Percentiles rank a stretch among this genome's conserved stretches.
These are phyloP conservation scores for Dioscorea alata DNA, from an alignment of 106 monocot genomes.

Conservation along the genomic window DNA sequence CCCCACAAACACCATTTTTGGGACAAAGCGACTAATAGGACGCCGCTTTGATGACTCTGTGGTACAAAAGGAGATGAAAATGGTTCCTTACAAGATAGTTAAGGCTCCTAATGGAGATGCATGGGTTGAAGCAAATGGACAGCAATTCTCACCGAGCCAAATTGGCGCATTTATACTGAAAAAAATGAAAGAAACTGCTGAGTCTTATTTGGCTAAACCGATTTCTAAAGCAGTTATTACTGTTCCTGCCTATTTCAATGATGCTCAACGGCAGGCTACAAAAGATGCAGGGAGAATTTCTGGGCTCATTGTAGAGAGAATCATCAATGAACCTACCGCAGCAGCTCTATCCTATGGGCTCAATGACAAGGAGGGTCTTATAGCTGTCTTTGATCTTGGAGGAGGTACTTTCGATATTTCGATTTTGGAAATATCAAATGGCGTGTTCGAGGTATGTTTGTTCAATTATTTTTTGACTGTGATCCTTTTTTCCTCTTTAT, in stretches of 20 bases:
- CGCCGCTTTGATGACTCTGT: constrained; percentile 80
- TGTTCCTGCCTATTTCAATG: constrained; percentile 88
- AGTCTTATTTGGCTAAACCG: constrained; percentile 51
- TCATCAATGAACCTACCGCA: constrained; percentile 71
- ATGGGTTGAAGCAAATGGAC: constrained; percentile 61
- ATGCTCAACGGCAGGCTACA: constrained; percentile 74
- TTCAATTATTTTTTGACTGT: background rate
- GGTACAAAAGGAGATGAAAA: constrained; percentile 91
- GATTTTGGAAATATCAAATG: constrained; percentile 82
- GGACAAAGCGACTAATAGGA: constrained; percentile 78
- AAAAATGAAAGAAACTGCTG: constrained; percentile 88
- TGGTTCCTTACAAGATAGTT: constrained; percentile 80
- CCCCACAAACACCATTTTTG: constrained; percentile 74
- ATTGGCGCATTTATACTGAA: constrained; percentile 67
- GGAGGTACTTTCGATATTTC: constrained; percentile 73
- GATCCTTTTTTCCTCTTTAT: background rate
- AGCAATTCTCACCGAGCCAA: constrained; percentile 59
- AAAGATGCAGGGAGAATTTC: constrained; percentile 80
- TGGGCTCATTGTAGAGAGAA: constrained; percentile 64
- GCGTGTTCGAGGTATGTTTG: constrained; percentile 74
- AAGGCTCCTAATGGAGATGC: constrained; percentile 70
- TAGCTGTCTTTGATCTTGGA: constrained; percentile 70
- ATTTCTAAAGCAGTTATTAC: constrained; percentile 75
- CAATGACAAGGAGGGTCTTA: constrained; percentile 67
- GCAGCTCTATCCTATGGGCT: constrained; percentile 70